Conservation (phyloP, 805 yeast species). For the Wickerhamomyces queroliae region DNA sequence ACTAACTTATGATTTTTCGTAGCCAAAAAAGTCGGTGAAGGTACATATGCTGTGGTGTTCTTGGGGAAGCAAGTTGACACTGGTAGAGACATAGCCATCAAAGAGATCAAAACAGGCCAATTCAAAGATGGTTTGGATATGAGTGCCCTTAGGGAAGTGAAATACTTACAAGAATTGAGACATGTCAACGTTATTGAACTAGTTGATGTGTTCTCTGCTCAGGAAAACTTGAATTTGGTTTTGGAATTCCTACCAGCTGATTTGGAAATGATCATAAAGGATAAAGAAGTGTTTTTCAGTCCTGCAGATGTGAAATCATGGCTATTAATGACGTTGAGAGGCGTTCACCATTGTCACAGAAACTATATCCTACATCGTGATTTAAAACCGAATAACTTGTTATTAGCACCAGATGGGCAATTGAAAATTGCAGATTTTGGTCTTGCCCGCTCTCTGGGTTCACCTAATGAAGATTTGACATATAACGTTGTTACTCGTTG, state of each 20-base stretch:
- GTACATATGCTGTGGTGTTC: slow-evolving; percentile 96
- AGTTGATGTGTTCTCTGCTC: slow-evolving; percentile 75
- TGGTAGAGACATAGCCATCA: slow-evolving; percentile 72
- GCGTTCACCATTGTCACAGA: slow-evolving; percentile 93
- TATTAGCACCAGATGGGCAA: slow-evolving; percentile 82
- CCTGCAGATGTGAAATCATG: slow-evolving; percentile 90
- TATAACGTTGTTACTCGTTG: slow-evolving; percentile 96
- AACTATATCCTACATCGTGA: slow-evolving; percentile 89
- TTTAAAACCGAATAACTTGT: slow-evolving; percentile 85
- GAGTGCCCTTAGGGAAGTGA: slow-evolving; percentile 94
- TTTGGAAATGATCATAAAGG: slow-evolving; percentile 83
- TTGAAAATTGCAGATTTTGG: slow-evolving; percentile 97
- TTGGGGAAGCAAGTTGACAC: slow-evolving; percentile 63
- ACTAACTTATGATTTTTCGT: background rate
- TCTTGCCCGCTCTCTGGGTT: slow-evolving; percentile 77
- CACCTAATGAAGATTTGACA: slow-evolving; percentile 72
- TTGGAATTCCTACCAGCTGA: slow-evolving; percentile 91
- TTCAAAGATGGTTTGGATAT: slow-evolving; percentile 96
- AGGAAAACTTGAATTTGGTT: slow-evolving; percentile 70
- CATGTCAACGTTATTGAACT: slow-evolving; percentile 82
- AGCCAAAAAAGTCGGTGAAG: slow-evolving; percentile 95
- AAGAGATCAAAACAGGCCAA: slow-evolving; percentile 90
- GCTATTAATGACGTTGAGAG: slow-evolving; percentile 91
- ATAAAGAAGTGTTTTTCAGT: slow-evolving; percentile 65
- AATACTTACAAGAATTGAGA: slow-evolving; percentile 74